Percentiles rank a stretch among this genome's conserved stretches.
Evolutionary conservation across 2,329 filamentous ascomycete species (phyloP).

Genomic region (Hypoxylon sp.): DNA sequence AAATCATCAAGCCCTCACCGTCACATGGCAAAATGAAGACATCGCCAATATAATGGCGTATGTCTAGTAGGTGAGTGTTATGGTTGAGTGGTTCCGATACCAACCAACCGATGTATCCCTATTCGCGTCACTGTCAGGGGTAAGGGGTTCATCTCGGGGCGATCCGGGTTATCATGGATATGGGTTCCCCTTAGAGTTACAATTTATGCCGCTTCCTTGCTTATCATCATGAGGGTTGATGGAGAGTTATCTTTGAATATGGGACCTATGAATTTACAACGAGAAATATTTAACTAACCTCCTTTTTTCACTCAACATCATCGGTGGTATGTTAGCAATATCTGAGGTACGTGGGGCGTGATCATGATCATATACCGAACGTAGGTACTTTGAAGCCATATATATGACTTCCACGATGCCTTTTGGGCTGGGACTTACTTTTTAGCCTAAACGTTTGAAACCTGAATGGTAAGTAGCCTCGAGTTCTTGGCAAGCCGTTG

Average conservation of each 20-base stretch:
- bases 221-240: not conserved
- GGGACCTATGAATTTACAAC: slow-evolving; percentile 1
- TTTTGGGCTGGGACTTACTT: slow-evolving; percentile 8
- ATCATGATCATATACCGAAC: slow-evolving; percentile 32
- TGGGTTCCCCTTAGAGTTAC: slow-evolving; percentile 4
- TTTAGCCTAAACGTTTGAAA: slow-evolving; percentile 43
- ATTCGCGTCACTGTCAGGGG: slow-evolving; percentile 25
- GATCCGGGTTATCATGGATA: slow-evolving; percentile 27
- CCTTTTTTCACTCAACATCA: slow-evolving; percentile 30
- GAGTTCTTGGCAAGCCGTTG: slow-evolving; percentile 30
- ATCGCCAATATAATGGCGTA: slow-evolving; percentile 35
- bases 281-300: slow-evolving; percentile 9
- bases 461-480: slow-evolving; percentile 15
- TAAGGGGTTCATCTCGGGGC: slow-evolving; percentile 23
- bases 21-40: slow-evolving; percentile 32
- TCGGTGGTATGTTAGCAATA: slow-evolving; percentile 37
- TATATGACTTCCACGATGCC: slow-evolving; percentile 13
- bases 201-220: slow-evolving; percentile 7
- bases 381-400: slow-evolving; percentile 28
- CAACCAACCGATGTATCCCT: not conserved
- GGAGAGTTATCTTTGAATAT: slow-evolving; percentile 2
- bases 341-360: slow-evolving; percentile 26
- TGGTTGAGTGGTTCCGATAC: slow-evolving; percentile 18
- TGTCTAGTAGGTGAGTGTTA: not conserved
- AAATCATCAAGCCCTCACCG: slow-evolving; percentile 31